These are phyloP conservation scores for Pseudonitzschia multiseries DNA, from an alignment of 108 stramenopile genomes.

Conservation along the genomic window DNA sequence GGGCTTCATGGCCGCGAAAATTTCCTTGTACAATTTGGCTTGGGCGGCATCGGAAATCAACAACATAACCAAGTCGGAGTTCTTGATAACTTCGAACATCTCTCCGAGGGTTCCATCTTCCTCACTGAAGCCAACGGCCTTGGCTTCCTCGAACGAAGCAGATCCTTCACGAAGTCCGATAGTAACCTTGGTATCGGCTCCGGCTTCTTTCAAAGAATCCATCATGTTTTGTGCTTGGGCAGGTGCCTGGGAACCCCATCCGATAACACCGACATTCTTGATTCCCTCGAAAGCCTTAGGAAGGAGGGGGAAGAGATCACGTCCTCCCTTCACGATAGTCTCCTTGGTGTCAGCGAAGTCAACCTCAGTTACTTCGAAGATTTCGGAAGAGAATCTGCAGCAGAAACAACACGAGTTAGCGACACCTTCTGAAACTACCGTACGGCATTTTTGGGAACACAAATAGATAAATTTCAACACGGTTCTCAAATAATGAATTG, in stretches of 20 bases:
- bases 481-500: neutral
- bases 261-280: constrained; percentile 94
- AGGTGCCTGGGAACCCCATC: constrained; percentile 98
- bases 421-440: neutral
- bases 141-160: constrained; percentile 86
- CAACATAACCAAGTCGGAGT: constrained; percentile 94
- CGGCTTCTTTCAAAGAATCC: constrained; percentile 85
- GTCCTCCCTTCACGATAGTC: constrained; percentile 96
- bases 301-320: constrained; percentile 93
- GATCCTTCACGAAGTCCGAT: constrained; percentile 96
- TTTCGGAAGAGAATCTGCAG: constrained; percentile 76
- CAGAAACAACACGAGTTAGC: neutral
- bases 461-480: neutral
- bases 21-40: constrained; percentile 93
- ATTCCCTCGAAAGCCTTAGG: constrained; percentile 96
- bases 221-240: constrained; percentile 96
- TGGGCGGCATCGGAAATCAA: constrained; percentile 97
- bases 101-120: constrained; percentile 94
- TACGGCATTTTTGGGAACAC: neutral
- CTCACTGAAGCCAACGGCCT: constrained; percentile 87
- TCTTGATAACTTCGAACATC: constrained; percentile 93
- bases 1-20: constrained; percentile 97
- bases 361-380: constrained; percentile 88
- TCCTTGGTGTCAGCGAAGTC: constrained; percentile 89
- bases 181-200: constrained; percentile 84